Evolutionary conservation across 106 monocot genomes (phyloP), one percentile per base, ranked within the genome.

Genomic region (Allium cepa): DNA sequence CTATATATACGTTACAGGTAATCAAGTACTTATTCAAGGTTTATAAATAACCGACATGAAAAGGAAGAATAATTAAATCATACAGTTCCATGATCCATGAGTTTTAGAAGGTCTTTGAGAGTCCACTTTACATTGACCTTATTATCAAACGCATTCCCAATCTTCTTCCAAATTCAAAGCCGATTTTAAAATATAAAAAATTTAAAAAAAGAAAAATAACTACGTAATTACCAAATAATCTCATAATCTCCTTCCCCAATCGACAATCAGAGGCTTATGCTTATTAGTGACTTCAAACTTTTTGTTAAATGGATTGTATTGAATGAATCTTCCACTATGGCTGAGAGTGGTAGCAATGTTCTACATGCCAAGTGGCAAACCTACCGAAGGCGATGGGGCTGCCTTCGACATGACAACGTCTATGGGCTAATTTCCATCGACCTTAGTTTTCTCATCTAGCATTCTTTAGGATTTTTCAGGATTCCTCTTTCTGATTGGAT

Each of bases 51-150:
- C 22, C 1, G 22, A 22, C 22, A 22, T 22, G 22, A 22, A 22
- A 22, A 22, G 22, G 22, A 22, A 22, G 22, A 22, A 22, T 22
- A 22, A 22, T 22, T 22, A 22, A 22, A 22, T 77, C 88, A 76
- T 10, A 96, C 95, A 60, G 91, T 96, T 80, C 91, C 95, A 78
- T 96, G 95, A 72, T 96, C 95, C 95, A 96, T 81, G 78, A 91
- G 95, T 28, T 91, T 79, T n/a, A 96, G 81, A 17, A 96, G 85
- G 79, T 96, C 95, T 28, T 91, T 67, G 47, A 96, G 73, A 27
- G 95, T 96, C 79, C 95, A 83, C 86, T 96, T 96, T 16, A 91
- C 91, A 26, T 96, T 91, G 36, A 96, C 88, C 81, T 78, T 96
- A 67, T 96, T 96, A 58, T 96, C 95, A 62, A 96, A 96, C 7